Percentiles rank a stretch among this genome's conserved stretches.
These are phyloP conservation scores for Fusarium nanum DNA, from an alignment of 2,329 filamentous ascomycete species.

Conservation along the genomic window DNA sequence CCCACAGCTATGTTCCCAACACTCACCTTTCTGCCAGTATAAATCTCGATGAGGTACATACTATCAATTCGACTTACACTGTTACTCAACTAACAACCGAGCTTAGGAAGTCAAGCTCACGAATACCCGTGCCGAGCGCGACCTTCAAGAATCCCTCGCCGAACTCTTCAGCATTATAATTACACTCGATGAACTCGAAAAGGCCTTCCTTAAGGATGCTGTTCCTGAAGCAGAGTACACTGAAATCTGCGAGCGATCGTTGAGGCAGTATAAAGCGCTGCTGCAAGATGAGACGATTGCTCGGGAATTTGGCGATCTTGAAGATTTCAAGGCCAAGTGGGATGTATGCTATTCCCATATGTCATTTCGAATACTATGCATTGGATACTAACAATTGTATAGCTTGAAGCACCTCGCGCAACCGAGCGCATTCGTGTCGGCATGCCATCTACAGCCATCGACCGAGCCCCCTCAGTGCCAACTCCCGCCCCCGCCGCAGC, in stretches of 20 bases:
- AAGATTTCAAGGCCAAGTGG: slow-evolving; percentile 92
- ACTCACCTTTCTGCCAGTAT: slow-evolving; percentile 86
- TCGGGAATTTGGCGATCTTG: slow-evolving; percentile 86
- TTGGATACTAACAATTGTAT: slow-evolving; percentile 7
- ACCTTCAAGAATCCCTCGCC: slow-evolving; percentile 94
- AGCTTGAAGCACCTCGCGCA: slow-evolving; percentile 95
- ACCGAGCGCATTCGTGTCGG: slow-evolving; percentile 93
- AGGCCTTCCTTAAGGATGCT: slow-evolving; percentile 95
- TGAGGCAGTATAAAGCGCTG: slow-evolving; percentile 98
- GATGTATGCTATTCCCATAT: slow-evolving; percentile 67
- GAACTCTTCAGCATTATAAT: slow-evolving; percentile 98
- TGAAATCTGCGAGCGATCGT: slow-evolving; percentile 90
- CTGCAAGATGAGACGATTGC: slow-evolving; percentile 91
- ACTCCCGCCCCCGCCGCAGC: slow-evolving; percentile 57
- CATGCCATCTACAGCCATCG: slow-evolving; percentile 84
- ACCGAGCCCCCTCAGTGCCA: slow-evolving; percentile 61
- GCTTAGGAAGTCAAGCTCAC: slow-evolving; percentile 92
- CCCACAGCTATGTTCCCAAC: slow-evolving; percentile 91
- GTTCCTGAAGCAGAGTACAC: slow-evolving; percentile 93
- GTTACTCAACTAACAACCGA: slow-evolving; percentile 30
- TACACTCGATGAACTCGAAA: slow-evolving; percentile 94
- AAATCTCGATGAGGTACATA: slow-evolving; percentile 85
- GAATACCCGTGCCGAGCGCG: slow-evolving; percentile 86
- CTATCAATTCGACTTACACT: not conserved
- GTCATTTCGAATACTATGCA: accelerated